Evolutionary conservation across 805 yeast species (phyloP).

Genomic region (Lipomyces spencermartinsiae): DNA sequence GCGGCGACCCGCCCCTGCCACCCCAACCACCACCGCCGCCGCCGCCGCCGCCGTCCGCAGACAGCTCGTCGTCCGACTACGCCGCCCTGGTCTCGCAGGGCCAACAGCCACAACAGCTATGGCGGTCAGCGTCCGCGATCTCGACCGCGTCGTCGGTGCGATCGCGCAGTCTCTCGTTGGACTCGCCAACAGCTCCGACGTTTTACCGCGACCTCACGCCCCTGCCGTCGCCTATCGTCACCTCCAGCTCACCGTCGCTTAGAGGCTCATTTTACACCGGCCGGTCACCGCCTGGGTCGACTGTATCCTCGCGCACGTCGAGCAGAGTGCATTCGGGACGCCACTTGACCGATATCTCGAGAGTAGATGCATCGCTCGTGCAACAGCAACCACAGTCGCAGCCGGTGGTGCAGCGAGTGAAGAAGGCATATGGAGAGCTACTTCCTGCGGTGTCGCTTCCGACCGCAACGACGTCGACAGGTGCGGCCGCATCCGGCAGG

Average conservation of each 20-base stretch:
- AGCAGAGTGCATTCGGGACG: conserved; percentile 3
- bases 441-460: conserved; percentile 26
- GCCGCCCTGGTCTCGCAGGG: conserved; percentile 4
- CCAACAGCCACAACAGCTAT: conserved; percentile 3
- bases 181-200: conserved; percentile 30
- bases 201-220: conserved; percentile 40
- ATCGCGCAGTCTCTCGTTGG: conserved; percentile 34
- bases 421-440: conserved; percentile 27
- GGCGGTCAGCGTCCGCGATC: conserved; percentile 9
- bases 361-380: background rate
- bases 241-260: conserved; percentile 28
- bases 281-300: conserved; percentile 15
- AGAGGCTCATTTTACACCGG: conserved; percentile 21
- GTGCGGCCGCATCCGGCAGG: background rate
- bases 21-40: conserved; percentile 12
- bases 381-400: background rate
- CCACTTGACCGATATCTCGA: conserved; percentile 2
- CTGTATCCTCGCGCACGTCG: background rate
- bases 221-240: conserved; percentile 39
- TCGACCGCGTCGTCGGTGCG: conserved; percentile 16
- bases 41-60: conserved; percentile 7
- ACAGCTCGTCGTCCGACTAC: background rate
- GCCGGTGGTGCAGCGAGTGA: conserved; percentile 11
- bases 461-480: background rate
- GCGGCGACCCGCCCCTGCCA: conserved; percentile 15